Evolutionary conservation across 2,329 filamentous ascomycete genomes (phyloP).

Genomic region (Zopfia rhizophila): DNA sequence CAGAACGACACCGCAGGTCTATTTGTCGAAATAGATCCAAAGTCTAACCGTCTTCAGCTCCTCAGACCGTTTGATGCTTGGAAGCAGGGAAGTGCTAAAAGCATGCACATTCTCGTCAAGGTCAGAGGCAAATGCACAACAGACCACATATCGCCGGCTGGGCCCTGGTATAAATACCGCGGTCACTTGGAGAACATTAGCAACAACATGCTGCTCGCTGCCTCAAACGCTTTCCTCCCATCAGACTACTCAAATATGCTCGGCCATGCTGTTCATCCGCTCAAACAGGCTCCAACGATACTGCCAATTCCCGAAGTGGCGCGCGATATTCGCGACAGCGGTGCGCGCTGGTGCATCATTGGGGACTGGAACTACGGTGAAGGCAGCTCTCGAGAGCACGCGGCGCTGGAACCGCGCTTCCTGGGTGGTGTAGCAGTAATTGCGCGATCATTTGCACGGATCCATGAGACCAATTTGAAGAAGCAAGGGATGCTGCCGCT

Average conservation of each 20-base stretch:
- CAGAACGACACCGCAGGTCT: conserved; percentile 27
- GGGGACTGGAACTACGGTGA: conserved; percentile 47
- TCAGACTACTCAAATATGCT: conserved; percentile 28
- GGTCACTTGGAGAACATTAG: conserved; percentile 54
- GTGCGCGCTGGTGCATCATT: conserved; percentile 45
- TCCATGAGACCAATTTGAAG: conserved; percentile 44
- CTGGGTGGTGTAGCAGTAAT: conserved; percentile 35
- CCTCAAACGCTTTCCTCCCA: conserved; percentile 40
- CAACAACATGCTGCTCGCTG: conserved; percentile 51
- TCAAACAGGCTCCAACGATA: conserved; percentile 15
- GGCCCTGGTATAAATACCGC: conserved; percentile 53
- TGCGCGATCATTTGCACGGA: conserved; percentile 38
- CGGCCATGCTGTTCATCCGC: conserved; percentile 39
- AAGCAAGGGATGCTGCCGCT: conserved; percentile 44
- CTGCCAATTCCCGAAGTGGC: conserved; percentile 41
- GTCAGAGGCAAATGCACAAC: conserved; percentile 53
- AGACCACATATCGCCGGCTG: conserved; percentile 53
- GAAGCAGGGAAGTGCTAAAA: conserved; percentile 29
- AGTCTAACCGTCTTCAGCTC: conserved; percentile 38
- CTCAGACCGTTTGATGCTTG: conserved; percentile 34
- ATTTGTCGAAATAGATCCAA: conserved; percentile 36
- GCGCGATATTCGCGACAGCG: conserved; percentile 27
- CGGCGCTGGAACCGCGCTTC: conserved; percentile 38
- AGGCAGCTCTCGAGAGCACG: conserved; percentile 38
- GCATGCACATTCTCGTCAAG: conserved; percentile 47